phyloP scores from a whole-genome alignment of 805 yeast genomes.

The Candida maltosa region DNA sequence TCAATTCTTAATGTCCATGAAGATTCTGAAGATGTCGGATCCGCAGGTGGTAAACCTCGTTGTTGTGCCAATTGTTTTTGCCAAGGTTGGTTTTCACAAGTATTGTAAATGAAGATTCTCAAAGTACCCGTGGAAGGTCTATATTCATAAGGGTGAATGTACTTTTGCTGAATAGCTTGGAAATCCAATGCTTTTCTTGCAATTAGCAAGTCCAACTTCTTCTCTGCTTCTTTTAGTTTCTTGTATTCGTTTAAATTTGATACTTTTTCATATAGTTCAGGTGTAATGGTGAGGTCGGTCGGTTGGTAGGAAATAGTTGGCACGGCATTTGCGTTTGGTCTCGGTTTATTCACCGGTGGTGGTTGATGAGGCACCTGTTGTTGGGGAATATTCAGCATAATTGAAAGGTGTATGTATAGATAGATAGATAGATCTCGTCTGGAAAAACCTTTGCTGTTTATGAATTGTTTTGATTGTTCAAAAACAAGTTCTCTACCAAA shows the following conservation, averaged over 20 bases:
- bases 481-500: neutral
- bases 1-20: slow-evolving; percentile 87
- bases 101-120: slow-evolving; percentile 79
- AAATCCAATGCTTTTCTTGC: slow-evolving; percentile 82
- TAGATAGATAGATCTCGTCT: too few relatives aligned
- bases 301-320: slow-evolving; percentile 43
- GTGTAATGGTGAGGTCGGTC: slow-evolving; percentile 38
- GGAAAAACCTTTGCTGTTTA: neutral
- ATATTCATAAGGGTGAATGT: slow-evolving; percentile 33
- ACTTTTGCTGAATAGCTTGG: slow-evolving; percentile 57
- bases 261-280: slow-evolving; percentile 36
- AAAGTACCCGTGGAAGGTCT: slow-evolving; percentile 54
- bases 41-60: slow-evolving; percentile 15
- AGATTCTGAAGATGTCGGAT: slow-evolving; percentile 33
- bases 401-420: neutral
- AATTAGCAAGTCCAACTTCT: slow-evolving; percentile 72
- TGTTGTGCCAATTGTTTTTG: slow-evolving; percentile 29
- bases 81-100: slow-evolving; percentile 89
- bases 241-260: slow-evolving; percentile 76
- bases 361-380: slow-evolving; percentile 10
- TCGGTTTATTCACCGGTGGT: slow-evolving; percentile 22
- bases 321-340: slow-evolving; percentile 29
- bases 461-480: neutral
- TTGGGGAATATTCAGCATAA: slow-evolving; percentile 3
- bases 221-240: slow-evolving; percentile 76